Conservation (phyloP, 495 filamentous ascomycete species). For the Tirmania nivea region DNA sequence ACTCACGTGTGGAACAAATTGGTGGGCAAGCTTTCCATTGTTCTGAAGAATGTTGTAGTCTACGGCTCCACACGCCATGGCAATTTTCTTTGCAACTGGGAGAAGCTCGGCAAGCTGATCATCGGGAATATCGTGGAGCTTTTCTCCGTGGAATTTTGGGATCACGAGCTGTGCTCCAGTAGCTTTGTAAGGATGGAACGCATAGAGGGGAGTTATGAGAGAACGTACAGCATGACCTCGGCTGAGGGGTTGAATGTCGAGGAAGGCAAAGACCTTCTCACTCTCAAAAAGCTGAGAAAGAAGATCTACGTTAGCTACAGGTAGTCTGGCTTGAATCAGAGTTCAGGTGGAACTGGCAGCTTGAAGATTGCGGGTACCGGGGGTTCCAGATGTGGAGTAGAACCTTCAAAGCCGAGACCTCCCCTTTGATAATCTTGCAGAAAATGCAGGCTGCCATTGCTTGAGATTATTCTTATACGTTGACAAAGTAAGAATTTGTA, state of each 20-base stretch:
- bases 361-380: neutral
- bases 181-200: too few species aligned
- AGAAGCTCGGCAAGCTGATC: conserved; percentile 65
- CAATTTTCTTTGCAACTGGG: conserved; percentile 76
- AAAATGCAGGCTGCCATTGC: conserved; percentile 58
- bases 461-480: too few species aligned
- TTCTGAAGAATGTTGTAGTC: conserved; percentile 95
- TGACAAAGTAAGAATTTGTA: too few species aligned
- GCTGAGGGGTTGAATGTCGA: conserved; percentile 81
- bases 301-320: neutral
- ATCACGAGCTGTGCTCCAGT: conserved; percentile 59
- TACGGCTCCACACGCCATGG: conserved; percentile 44
- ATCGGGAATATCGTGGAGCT: conserved; percentile 84
- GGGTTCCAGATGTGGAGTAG: neutral
- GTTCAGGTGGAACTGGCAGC: neutral
- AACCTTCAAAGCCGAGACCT: conserved; percentile 75
- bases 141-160: conserved; percentile 84
- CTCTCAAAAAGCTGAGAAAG: conserved; percentile 48
- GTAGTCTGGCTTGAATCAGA: neutral
- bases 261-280: conserved; percentile 84
- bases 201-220: neutral
- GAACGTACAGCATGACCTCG: conserved; percentile 53
- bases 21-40: conserved; percentile 84
- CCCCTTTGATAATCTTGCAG: conserved; percentile 95
- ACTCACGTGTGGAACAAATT: conserved; percentile 70